Base-by-base conservation (phyloP, 2,329 filamentous ascomycete genomes). In the Cordyceps tenuipes region DNA sequence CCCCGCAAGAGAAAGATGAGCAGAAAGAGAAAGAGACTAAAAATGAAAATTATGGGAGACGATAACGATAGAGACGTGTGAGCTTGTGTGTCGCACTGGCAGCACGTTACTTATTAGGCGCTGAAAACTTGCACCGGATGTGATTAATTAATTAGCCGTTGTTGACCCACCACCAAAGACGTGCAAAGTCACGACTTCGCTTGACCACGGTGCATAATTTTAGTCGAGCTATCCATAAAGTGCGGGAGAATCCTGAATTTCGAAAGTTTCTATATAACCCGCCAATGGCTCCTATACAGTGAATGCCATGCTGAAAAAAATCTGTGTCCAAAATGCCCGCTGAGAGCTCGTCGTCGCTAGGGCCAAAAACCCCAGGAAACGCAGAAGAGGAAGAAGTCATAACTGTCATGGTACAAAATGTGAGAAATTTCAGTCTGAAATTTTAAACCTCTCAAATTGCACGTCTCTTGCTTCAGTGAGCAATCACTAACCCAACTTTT, bases 171-270 rank as follows among this genome's bases (percentile, higher is more conserved):
- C 61, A 21, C 36, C 58, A 43, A 51, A 23, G 23, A 23, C 66
- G 67, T 68, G 64, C 68, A 60, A 60, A 60, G 57, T 60, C 43
- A 31, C 46, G 1, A 47, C 48, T 21, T 2, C 2, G 2, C 5
- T 31, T 21, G 15, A 12, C n/a, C 26, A 23, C 2, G 19, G n/a
- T 15, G 26, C 19, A 47, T n/a, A 0, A 31, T 21, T 15, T 13
- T 19, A 39, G 9, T 23, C 23, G 23, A 23, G 23, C 29, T 10
- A 8, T 29, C 10, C 17, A 41, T 41, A 5, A 12, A 58, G 15
- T 54, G 51, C 50, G 50, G 50, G 50, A 19, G 41, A 53, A 26
- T 15, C 3, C 41, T 52, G 44, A 46, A 60, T 54, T 60, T 36
- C 51, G 5, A 50, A 39, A 23, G 50, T 31, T 17, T 55, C 39